These are phyloP conservation scores for Colletotrichum liaoningense DNA, from an alignment of 2,329 filamentous ascomycete genomes.

Conservation along the genomic window DNA sequence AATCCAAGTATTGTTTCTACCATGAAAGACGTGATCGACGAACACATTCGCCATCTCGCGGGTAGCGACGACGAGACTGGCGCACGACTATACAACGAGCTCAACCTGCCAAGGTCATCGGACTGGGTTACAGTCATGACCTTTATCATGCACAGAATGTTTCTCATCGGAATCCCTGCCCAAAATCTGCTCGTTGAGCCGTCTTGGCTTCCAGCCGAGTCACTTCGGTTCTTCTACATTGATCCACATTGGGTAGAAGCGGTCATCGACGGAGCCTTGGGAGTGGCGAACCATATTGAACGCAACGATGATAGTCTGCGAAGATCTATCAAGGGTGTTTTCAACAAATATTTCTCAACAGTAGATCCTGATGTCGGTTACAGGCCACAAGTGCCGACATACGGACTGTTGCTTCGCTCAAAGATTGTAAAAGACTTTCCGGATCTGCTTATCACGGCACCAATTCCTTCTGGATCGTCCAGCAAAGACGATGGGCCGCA, in stretches of 20 bases:
- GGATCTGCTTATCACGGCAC: too few relatives aligned
- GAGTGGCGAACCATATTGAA: conserved; percentile 47
- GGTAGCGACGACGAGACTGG: too few relatives aligned
- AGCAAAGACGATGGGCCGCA: too few relatives aligned
- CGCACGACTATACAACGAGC: conserved; percentile 39
- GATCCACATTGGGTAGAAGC: conserved; percentile 51
- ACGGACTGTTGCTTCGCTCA: too few relatives aligned
- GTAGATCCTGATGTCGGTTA: not conserved
- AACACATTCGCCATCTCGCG: too few relatives aligned
- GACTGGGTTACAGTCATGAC: conserved; percentile 52
- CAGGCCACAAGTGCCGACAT: too few relatives aligned
- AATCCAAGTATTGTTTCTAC: too few relatives aligned
- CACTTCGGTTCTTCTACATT: conserved; percentile 51
- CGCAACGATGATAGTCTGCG: not conserved
- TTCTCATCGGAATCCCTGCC: conserved; percentile 49
- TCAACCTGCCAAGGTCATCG: conserved; percentile 42
- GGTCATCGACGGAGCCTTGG: conserved; percentile 53
- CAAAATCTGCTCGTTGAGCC: conserved; percentile 53
- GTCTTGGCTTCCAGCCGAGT: conserved; percentile 45
- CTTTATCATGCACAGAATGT: conserved; percentile 52
- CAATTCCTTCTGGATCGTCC: too few relatives aligned
- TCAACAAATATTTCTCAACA: too few relatives aligned
- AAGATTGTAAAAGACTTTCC: too few relatives aligned
- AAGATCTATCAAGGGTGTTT: too few relatives aligned
- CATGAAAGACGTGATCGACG: too few relatives aligned